These are phyloP conservation scores for Mikania micrantha DNA, from an alignment of 129 eudicot species.

Conservation along the genomic window DNA sequence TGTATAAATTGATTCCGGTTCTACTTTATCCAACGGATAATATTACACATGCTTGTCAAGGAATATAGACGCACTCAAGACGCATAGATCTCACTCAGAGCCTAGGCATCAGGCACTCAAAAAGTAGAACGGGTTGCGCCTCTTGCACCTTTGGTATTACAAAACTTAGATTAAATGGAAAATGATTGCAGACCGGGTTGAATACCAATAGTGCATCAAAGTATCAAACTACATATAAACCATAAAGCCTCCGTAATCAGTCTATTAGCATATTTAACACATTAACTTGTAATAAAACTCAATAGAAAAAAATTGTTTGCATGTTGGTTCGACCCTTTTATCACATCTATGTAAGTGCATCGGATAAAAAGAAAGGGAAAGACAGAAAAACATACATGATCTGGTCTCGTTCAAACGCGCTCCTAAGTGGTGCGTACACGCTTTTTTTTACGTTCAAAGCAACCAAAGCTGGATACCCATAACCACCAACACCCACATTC, in stretches of 20 bases:
- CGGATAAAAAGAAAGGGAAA: neutral
- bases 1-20: too few relatives aligned
- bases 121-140: too few relatives aligned
- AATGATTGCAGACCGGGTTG: neutral
- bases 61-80: too few relatives aligned
- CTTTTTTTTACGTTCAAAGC: constrained; percentile 82
- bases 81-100: too few relatives aligned
- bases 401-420: constrained; percentile 78
- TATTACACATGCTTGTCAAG: too few relatives aligned
- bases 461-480: constrained; percentile 89
- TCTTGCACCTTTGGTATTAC: too few relatives aligned
- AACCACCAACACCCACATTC: constrained; percentile 91
- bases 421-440: constrained; percentile 69
- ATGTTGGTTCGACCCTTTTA: neutral
- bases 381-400: constrained; percentile 44
- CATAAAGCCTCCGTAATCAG: neutral
- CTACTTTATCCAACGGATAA: too few relatives aligned
- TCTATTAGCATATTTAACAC: neutral
- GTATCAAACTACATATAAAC: neutral
- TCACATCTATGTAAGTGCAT: neutral
- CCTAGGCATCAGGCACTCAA: too few relatives aligned
- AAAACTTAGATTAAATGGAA: neutral
- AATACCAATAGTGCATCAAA: neutral
- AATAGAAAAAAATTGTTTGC: neutral
- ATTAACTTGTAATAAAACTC: neutral